Conservation (phyloP, 345 rosid species). For the Jatropha curcas region DNA sequence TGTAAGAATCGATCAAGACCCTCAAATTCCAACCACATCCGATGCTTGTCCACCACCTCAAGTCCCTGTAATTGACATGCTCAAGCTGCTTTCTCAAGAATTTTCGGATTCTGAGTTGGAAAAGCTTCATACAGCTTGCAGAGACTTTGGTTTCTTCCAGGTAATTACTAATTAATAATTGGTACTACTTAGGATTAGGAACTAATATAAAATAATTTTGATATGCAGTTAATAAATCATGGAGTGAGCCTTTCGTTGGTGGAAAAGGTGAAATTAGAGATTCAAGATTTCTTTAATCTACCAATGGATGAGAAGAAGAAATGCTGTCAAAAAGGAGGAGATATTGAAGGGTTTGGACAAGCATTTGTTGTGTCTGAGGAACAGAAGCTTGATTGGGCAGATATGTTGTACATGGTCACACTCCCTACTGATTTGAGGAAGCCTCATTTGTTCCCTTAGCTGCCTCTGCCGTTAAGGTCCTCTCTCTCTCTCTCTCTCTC, state of each 20-base stretch:
- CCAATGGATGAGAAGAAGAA: constrained; percentile 11
- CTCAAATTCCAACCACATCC: not conserved
- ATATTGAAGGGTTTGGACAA: too few species aligned
- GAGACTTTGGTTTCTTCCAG: constrained; percentile 9
- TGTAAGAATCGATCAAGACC: not conserved
- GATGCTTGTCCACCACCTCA: not conserved
- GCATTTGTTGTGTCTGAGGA: constrained; percentile 9
- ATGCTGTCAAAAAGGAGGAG: constrained; percentile 6
- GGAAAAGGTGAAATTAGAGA: constrained; percentile 1
- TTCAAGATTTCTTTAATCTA: not conserved
- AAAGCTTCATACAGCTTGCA: not conserved
- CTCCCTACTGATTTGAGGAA: not conserved
- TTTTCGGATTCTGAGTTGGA: not conserved
- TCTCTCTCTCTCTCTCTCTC: too few species aligned
- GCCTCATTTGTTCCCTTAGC: not conserved
- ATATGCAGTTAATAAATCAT: not conserved
- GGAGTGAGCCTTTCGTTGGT: not conserved
- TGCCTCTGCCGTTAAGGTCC: not conserved
- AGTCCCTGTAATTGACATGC: not conserved
- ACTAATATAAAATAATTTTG: too few species aligned
- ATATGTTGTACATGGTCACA: not conserved
- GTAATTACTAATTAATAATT: not conserved
- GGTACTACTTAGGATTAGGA: too few species aligned
- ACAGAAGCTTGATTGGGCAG: constrained; percentile 13
- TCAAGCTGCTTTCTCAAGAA: not conserved